Evolutionary conservation across 2,329 filamentous ascomycete species (phyloP).

Genomic region (Coniochaeta sp.): DNA sequence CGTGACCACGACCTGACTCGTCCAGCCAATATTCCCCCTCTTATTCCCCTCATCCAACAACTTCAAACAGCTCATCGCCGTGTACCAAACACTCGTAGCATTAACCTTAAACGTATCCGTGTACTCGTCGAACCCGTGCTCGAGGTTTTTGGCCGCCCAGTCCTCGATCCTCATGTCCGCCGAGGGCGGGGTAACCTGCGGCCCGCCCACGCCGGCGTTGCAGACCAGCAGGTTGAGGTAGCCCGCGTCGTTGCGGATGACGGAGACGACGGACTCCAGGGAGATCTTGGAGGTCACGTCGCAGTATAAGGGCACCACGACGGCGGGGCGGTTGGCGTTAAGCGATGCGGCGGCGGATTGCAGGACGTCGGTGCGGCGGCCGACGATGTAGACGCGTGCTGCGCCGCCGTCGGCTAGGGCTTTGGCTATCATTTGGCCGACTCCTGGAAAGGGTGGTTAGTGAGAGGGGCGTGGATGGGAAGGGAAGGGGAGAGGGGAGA

Average conservation of each 20-base stretch:
- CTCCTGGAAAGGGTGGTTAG: conserved; percentile 33
- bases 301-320: conserved; percentile 37
- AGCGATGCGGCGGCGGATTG: conserved; percentile 36
- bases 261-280: conserved; percentile 52
- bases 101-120: conserved; percentile 64
- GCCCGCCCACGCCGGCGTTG: conserved; percentile 63
- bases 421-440: conserved; percentile 53
- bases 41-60: conserved; percentile 62
- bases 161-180: conserved; percentile 34
- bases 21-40: conserved; percentile 46
- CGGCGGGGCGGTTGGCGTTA: conserved; percentile 28
- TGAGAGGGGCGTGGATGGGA: not conserved
- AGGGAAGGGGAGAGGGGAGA: not conserved
- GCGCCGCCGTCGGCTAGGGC: conserved; percentile 50
- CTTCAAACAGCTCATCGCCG: conserved; percentile 62
- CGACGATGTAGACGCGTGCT: conserved; percentile 50
- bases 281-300: conserved; percentile 46
- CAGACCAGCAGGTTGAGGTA: conserved; percentile 64
- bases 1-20: conserved; percentile 60
- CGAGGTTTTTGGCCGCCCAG: conserved; percentile 37
- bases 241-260: conserved; percentile 51
- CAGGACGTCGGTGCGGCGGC: conserved; percentile 43
- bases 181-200: conserved; percentile 35
- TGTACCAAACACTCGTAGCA: conserved; percentile 66
- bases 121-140: conserved; percentile 58